Percentiles rank a stretch among this genome's conserved stretches.
phyloP scores from a whole-genome alignment of 2,329 filamentous ascomycete genomes.

The Colletotrichum theobromicola region DNA sequence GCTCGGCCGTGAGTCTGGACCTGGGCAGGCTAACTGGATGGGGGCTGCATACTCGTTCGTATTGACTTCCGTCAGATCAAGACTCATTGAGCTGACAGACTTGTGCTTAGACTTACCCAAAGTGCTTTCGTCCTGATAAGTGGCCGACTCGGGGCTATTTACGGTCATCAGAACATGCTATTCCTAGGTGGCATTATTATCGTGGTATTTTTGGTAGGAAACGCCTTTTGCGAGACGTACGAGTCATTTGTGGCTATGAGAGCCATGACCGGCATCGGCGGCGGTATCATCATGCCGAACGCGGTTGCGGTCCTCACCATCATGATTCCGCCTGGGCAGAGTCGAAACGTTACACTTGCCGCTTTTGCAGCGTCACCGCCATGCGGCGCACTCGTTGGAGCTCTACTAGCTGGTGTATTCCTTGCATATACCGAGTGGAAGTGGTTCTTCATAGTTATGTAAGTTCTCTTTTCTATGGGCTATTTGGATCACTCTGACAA shows the following conservation, averaged over 20 bases:
- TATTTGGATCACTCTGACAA: background rate
- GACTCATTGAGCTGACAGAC: background rate
- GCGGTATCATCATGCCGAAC: slow-evolving; percentile 57
- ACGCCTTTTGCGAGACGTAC: background rate
- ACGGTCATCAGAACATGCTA: background rate
- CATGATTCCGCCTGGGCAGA: slow-evolving; percentile 50
- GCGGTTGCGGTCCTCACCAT: slow-evolving; percentile 54
- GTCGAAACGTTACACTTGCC: slow-evolving; percentile 49
- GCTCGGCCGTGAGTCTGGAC: background rate
- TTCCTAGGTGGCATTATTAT: background rate
- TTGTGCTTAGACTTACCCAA: background rate
- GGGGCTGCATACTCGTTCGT: background rate
- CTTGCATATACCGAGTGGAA: background rate
- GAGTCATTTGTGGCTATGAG: background rate
- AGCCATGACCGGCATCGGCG: slow-evolving; percentile 41
- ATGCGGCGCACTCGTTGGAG: slow-evolving; percentile 48
- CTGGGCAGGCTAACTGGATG: background rate
- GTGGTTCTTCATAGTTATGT: background rate
- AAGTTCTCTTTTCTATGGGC: background rate
- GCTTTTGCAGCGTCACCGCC: slow-evolving; percentile 54
- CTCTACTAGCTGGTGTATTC: slow-evolving; percentile 39
- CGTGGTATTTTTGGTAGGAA: background rate
- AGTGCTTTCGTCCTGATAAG: background rate
- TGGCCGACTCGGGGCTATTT: background rate
- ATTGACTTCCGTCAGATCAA: accelerated